Evolutionary conservation across 257 asterid species (phyloP).

Genomic region (Salvia splendens): DNA sequence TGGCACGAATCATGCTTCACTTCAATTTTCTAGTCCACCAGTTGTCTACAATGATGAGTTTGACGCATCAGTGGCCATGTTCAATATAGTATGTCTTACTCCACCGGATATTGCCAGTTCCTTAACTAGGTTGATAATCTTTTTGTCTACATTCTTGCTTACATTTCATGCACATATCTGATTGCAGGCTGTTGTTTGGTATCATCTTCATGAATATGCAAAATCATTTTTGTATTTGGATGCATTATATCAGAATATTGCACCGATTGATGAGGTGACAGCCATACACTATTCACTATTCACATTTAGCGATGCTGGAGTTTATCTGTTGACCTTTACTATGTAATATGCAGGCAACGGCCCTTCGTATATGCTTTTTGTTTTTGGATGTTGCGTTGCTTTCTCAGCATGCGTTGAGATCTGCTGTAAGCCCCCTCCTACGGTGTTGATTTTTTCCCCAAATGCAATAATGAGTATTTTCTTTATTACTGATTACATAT

Average conservation of each 20-base stretch:
- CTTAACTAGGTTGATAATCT: conserved; percentile 17
- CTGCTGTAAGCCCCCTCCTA: conserved; percentile 61
- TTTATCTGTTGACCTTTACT: conserved; percentile 29
- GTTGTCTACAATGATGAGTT: conserved; percentile 48
- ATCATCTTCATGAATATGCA: conserved; percentile 82
- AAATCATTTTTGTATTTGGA: conserved; percentile 74
- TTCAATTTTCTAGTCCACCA: conserved; percentile 50
- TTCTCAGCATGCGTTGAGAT: conserved; percentile 64
- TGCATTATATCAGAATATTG: conserved; percentile 73
- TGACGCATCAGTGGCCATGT: conserved; percentile 63
- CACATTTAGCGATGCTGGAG: conserved; percentile 13
- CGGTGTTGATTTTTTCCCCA: conserved; percentile 5
- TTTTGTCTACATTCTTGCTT: conserved; percentile 17
- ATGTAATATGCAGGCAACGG: conserved; percentile 67
- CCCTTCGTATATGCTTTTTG: conserved; percentile 81
- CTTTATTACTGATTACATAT: background rate
- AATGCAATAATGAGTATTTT: conserved; percentile 7
- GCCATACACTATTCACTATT: conserved; percentile 3
- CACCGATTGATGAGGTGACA: conserved; percentile 86
- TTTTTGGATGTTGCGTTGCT: conserved; percentile 85
- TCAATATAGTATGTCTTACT: conserved; percentile 61
- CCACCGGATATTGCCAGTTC: conserved; percentile 24
- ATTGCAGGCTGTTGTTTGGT: conserved; percentile 89
- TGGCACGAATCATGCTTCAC: conserved; percentile 40
- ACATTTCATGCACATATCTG: conserved; percentile 29